phyloP scores from a whole-genome alignment of 1,139 yeast genomes.

The Lodderomyces oxycetoniae region DNA sequence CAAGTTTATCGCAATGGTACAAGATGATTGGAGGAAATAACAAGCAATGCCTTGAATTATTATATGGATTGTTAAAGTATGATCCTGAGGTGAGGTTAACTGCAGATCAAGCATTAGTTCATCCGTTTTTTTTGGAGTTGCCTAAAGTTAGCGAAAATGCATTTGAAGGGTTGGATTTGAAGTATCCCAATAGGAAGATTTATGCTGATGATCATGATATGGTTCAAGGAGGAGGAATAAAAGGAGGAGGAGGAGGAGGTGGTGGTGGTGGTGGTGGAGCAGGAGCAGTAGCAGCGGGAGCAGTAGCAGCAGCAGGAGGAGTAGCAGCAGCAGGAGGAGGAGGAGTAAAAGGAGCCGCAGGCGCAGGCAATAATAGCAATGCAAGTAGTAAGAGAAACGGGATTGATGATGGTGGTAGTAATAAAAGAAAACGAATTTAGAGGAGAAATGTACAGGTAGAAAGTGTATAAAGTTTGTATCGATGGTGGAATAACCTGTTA shows the following conservation, averaged over 20 bases:
- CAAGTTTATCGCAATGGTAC: conserved; percentile 79
- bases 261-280: conserved; percentile 1
- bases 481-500: no score
- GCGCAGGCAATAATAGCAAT: background rate
- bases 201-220: conserved; percentile 77
- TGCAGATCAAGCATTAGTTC: conserved; percentile 69
- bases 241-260: background rate
- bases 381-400: conserved; percentile 2
- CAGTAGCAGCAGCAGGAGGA: no score
- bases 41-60: conserved; percentile 59
- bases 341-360: background rate
- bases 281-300: background rate
- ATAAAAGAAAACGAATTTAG: background rate
- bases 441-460: no score
- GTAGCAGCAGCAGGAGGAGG: background rate
- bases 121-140: conserved; percentile 66
- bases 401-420: conserved; percentile 3
- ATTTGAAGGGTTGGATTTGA: conserved; percentile 57
- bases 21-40: conserved; percentile 73
- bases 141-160: conserved; percentile 70
- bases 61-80: conserved; percentile 63
- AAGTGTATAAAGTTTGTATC: no score
- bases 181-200: conserved; percentile 69
- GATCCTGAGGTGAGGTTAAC: conserved; percentile 76
- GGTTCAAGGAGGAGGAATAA: conserved; percentile 14